Evolutionary conservation across 1,139 yeast species (phyloP), one percentile per base, ranked within the genome.

Genomic region (Yamadazyma diospyri): DNA sequence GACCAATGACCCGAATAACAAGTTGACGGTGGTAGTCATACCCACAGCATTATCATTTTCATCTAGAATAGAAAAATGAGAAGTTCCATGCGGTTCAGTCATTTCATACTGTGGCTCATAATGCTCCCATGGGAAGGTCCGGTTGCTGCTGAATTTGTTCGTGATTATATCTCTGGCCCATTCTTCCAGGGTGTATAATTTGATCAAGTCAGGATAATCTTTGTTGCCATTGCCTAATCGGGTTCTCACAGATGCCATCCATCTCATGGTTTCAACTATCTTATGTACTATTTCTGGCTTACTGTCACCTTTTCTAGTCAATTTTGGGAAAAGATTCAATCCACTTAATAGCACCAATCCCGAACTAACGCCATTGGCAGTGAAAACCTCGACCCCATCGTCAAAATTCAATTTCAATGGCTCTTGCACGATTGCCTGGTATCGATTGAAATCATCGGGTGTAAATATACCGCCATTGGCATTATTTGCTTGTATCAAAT

Each of bases 1-100:
- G 5, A 89, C 79, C 48, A 79, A 53, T 9, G 92, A 80, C 0
- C 97, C 98, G 57, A 88, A 92, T 30, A 76, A 57, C 32, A 88
- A 62, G 53, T 92, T 92, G n/a, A 92, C 79, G 0, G 97, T 89
- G 1, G 97, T 84, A 2, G 97, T 92, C 70, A 89, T 68, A 3
- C 87, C 69, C 4, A 92, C 89, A 0, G 96, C 85, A 61, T 84
- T 83, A 19, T 73, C 72, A 22, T 81, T 67, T 27, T 59, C 57
- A 53, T 88, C 97, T 13, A 87, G 71, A 3, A 89, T 72, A 5
- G 92, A 78, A 46, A 88, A 78, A 50, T 88, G 95, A 0, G 96
- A 73, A 0, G 97, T 89, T 1, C 97, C 97, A 50, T 84, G 85
- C 1, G 92, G 86, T 18, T 82, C 84, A 27, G 73, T 75, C 24